Base-by-base conservation (phyloP, 2,329 filamentous ascomycete species). In the Decorospora gaudefroyi region DNA sequence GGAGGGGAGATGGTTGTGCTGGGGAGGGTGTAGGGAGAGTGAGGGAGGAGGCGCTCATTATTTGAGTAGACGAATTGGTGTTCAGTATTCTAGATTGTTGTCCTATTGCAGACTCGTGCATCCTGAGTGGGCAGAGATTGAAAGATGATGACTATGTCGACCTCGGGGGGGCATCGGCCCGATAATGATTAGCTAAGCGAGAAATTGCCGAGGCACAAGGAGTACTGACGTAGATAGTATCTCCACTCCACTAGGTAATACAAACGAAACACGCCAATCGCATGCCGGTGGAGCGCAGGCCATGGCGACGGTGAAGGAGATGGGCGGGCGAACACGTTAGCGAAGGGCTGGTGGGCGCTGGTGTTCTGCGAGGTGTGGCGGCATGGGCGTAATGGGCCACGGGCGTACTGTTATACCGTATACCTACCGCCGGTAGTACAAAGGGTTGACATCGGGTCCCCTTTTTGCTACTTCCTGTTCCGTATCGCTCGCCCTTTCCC, bases 1-100 rank as follows among this genome's bases (percentile, higher is more conserved):
- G 62, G 62, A 21, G 61, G 62, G 1, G 64, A 67, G 45, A 31
- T 67, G 11, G 47, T 64, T 13, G 26, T 67, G 3, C 27, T 67
- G 10, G 61, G 60, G 7, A 55, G 48, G 38, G 53, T 30, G 22
- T 62, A 52, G 30, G n/a, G n/a, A 33, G 11, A n/a, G 29, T 4
- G 8, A 33, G 11, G 13, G n/a, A 15, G 12, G n/a, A n/a, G n/a
- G n/a, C n/a, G n/a, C n/a, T n/a, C n/a, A n/a, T n/a, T n/a, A n/a
- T n/a, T n/a, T n/a, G n/a, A n/a, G n/a, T n/a, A n/a, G n/a, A n/a
- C n/a, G n/a, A n/a, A n/a, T n/a, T n/a, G n/a, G n/a, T n/a, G n/a
- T n/a, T n/a, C n/a, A n/a, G n/a, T n/a, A n/a, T n/a, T n/a, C n/a
- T n/a, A n/a, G n/a, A n/a, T n/a, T n/a, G n/a, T n/a, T n/a, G n/a